Conservation (phyloP, 2,329 filamentous ascomycete genomes). For the Botrytis byssoidea region DNA sequence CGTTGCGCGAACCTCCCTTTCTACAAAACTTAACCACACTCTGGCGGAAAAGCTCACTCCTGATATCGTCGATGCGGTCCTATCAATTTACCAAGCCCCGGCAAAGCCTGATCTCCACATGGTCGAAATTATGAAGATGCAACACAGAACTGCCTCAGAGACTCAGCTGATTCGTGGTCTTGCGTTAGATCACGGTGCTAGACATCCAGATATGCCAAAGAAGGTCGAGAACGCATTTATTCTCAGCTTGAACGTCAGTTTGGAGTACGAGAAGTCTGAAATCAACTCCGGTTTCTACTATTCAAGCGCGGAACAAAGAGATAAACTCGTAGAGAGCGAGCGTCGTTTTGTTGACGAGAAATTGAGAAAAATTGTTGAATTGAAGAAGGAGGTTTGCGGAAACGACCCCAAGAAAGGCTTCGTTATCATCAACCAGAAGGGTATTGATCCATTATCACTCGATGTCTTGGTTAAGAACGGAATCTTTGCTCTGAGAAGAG, state of each 20-base stretch:
- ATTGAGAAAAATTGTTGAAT: conserved; percentile 92
- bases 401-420: conserved; percentile 92
- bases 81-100: conserved; percentile 86
- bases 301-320: conserved; percentile 91
- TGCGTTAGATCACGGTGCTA: conserved; percentile 89
- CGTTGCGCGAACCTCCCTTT: conserved; percentile 89
- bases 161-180: conserved; percentile 93
- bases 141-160: conserved; percentile 93
- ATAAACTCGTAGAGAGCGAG: conserved; percentile 97
- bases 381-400: conserved; percentile 97
- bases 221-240: conserved; percentile 93
- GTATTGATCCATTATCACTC: conserved; percentile 92
- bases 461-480: conserved; percentile 98
- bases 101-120: conserved; percentile 97
- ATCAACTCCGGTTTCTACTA: conserved; percentile 99
- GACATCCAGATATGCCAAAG: conserved; percentile 98
- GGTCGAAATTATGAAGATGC: conserved; percentile 99
- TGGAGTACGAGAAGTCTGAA: conserved; percentile 99
- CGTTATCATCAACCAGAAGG: conserved; percentile 98
- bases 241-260: conserved; percentile 89
- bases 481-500: conserved; percentile 88
- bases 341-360: conserved; percentile 94
- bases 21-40: conserved; percentile 88
- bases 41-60: conserved; percentile 90
- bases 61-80: conserved; percentile 92